These are phyloP conservation scores for Parastagonospora avenae DNA, from an alignment of 2,329 filamentous ascomycete genomes.

Conservation along the genomic window DNA sequence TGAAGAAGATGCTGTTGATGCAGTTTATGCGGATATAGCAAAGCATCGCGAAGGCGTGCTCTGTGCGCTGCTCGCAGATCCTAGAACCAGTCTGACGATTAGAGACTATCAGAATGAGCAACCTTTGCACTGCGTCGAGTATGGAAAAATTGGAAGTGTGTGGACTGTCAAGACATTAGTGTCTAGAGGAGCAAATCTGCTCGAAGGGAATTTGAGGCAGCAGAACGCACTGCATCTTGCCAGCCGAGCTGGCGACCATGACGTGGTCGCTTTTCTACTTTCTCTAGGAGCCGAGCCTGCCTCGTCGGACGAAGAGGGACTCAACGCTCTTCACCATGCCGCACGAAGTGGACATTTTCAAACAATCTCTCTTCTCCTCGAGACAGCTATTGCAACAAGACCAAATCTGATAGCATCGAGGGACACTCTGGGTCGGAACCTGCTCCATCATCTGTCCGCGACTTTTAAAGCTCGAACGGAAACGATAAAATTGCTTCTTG, in stretches of 20 bases:
- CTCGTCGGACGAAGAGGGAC: constrained; percentile 8
- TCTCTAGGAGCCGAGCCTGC: constrained; percentile 7
- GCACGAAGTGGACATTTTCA: constrained; percentile 7
- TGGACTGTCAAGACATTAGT: constrained; percentile 7
- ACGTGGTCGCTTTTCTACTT: constrained; percentile 8
- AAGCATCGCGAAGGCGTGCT: not conserved
- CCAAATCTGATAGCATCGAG: constrained; percentile 5
- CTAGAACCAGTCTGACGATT: not conserved
- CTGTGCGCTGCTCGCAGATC: not conserved
- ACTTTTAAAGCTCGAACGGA: not conserved
- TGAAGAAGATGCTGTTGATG: not conserved
- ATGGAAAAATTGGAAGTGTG: not conserved
- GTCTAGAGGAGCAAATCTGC: constrained; percentile 10
- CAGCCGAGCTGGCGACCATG: constrained; percentile 7
- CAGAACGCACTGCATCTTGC: constrained; percentile 14
- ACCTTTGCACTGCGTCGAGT: not conserved
- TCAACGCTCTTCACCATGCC: constrained; percentile 15
- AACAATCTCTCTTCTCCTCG: constrained; percentile 8
- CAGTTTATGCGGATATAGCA: not conserved
- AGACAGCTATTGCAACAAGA: constrained; percentile 1
- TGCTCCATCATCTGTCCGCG: constrained; percentile 6
- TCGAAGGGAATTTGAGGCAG: constrained; percentile 6
- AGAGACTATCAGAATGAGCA: not conserved
- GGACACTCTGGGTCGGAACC: constrained; percentile 4
- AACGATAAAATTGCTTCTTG: constrained; percentile 11